These are phyloP conservation scores for Syzygium malaccense DNA, from an alignment of 441 rosid species.

Conservation along the genomic window DNA sequence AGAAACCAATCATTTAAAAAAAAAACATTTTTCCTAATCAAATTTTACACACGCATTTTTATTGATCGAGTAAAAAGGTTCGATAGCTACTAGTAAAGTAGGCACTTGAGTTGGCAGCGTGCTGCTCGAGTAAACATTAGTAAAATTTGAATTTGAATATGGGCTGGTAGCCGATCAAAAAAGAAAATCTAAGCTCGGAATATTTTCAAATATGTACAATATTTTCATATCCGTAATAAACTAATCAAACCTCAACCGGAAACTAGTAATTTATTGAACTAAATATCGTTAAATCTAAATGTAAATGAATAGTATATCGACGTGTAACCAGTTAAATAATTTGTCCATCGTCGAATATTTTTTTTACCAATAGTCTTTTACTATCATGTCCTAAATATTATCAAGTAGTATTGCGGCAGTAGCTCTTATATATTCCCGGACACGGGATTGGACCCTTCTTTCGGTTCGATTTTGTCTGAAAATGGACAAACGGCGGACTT, in stretches of 20 bases:
- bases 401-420: background rate
- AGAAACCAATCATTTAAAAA: background rate
- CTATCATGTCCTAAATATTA: background rate
- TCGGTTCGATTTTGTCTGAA: background rate
- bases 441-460: background rate
- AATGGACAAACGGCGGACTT: background rate
- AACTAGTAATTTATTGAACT: background rate
- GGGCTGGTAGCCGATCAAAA: background rate
- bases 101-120: background rate
- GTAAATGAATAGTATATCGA: background rate
- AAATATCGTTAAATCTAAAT: background rate
- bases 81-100: background rate
- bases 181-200: background rate
- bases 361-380: rapidly evolving
- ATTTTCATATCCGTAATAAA: background rate
- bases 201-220: background rate
- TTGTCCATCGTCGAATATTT: background rate
- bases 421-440: background rate
- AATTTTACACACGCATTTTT: background rate
- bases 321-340: rapidly evolving
- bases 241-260: background rate
- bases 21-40: background rate
- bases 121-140: background rate
- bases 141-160: background rate
- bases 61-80: background rate